A percentile compares a stretch with the other conserved stretches of the same genome.
phyloP scores from a whole-genome alignment of 1,139 yeast species.

The Nadsonia commutata region DNA sequence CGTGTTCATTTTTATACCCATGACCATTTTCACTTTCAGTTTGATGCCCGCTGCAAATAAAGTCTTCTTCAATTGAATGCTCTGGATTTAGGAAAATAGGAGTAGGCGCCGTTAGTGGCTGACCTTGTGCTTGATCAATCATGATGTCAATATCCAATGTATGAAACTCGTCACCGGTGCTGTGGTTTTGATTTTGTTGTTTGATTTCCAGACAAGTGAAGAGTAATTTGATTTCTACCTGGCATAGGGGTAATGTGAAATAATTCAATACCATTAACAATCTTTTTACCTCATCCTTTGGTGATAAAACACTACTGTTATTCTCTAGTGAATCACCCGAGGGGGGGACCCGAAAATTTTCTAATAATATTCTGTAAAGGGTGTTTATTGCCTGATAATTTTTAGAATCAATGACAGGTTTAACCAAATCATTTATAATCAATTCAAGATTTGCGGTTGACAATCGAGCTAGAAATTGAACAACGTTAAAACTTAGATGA shows the following conservation, averaged over 20 bases:
- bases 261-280: slow-evolving; percentile 25
- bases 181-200: slow-evolving; percentile 1
- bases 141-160: not conserved
- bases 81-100: not conserved
- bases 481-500: slow-evolving; percentile 1
- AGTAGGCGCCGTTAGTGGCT: not conserved
- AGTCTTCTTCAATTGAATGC: not conserved
- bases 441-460: slow-evolving; percentile 9
- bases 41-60: no score
- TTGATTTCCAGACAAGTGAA: slow-evolving; percentile 7
- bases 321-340: not conserved
- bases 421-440: slow-evolving; percentile 11
- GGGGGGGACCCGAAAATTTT: slow-evolving; percentile 7
- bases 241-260: slow-evolving; percentile 40
- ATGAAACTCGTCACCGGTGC: not conserved
- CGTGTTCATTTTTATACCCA: no score
- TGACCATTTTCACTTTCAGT: slow-evolving; percentile 2
- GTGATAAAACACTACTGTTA: not conserved
- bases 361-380: slow-evolving; percentile 9
- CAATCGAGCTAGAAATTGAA: slow-evolving; percentile 11
- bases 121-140: not conserved
- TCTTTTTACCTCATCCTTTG: slow-evolving; percentile 11
- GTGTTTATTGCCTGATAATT: slow-evolving; percentile 8
- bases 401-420: slow-evolving; percentile 12
- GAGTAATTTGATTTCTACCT: slow-evolving; percentile 28